Base-by-base conservation (phyloP, 805 yeast genomes). In the Wickerhamiella bombiphila region DNA sequence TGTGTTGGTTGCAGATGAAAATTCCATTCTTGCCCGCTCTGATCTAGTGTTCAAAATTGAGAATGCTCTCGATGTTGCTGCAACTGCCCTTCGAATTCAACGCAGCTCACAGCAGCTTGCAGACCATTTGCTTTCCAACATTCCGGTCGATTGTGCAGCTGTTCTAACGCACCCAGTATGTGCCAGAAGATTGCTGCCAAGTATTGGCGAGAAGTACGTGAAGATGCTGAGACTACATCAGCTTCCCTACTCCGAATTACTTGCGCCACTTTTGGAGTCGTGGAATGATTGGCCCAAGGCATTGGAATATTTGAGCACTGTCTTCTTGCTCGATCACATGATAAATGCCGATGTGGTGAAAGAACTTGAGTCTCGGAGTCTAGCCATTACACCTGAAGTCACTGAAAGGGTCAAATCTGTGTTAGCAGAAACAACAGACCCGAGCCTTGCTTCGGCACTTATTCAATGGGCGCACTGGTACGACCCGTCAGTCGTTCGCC, bases 11-110 rank as follows among this genome's bases (percentile, higher is more conserved):
- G 51, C 48, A 1, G n/a, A 37, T 1, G 43, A 41, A 14, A 11
- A 17, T 0, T 34, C 21, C 3, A 25, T 50, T 5, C 16, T 40
- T 22, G 3, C 26, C 7, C 44, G 54, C 2, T 22, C 34, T 5
- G 54, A 50, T 24, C 30, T 50, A 2, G 31, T 42, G 3, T 43
- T 43, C 39, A 50, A 50, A 31, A 49, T 50, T 26, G 31, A 43
- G 4, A 47, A 36, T 14, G 33, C 41, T 1, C 42, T 50, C 1
- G 54, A 50, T 32, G 33, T 49, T 8, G 44, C 48, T 32, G 53
- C 53, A 3, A 44, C 51, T 1, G 18, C 48, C 3, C 30, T 20
- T 20, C 40, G 54, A 5, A 39, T 40, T 4, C 30, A 28, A 4
- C 11, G 21, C 5, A 29, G 43, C 4, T 14, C 22, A 3, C 29